Percentiles rank a stretch among this genome's conserved stretches.
These are phyloP conservation scores for Ogataea corticis DNA, from an alignment of 805 yeast species.

Conservation along the genomic window DNA sequence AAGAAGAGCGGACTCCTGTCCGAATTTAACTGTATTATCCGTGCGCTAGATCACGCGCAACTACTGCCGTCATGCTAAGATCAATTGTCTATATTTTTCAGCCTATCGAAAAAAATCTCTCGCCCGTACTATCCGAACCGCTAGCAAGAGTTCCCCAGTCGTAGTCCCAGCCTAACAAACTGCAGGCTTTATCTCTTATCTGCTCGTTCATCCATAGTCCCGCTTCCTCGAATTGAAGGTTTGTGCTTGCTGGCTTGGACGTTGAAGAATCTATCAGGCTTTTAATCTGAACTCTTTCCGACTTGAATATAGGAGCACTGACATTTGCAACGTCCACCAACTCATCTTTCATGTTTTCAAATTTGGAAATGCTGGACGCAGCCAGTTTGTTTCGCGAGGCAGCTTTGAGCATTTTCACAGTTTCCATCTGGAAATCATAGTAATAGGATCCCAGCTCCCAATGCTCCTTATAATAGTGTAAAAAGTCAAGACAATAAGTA, in stretches of 20 bases:
- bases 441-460: slow-evolving; percentile 21
- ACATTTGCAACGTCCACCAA: slow-evolving; percentile 20
- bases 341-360: slow-evolving; percentile 21
- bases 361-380: slow-evolving; percentile 15
- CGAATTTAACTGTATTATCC: too few relatives aligned
- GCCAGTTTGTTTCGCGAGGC: slow-evolving; percentile 14
- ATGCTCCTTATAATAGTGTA: slow-evolving; percentile 13
- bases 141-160: slow-evolving; percentile 4
- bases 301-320: slow-evolving; percentile 17
- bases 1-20: too few relatives aligned
- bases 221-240: slow-evolving; percentile 1
- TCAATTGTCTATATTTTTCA: neutral
- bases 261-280: slow-evolving; percentile 3
- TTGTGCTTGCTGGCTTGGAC: neutral
- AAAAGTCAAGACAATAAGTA: slow-evolving; percentile 9
- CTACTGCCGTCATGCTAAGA: too few relatives aligned
- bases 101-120: neutral
- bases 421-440: slow-evolving; percentile 13
- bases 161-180: slow-evolving; percentile 9
- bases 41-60: too few relatives aligned
- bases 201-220: slow-evolving; percentile 6
- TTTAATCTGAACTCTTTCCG: slow-evolving; percentile 13
- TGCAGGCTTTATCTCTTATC: slow-evolving; percentile 3
- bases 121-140: neutral
- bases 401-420: slow-evolving; percentile 15